Evolutionary conservation across 345 rosid species (phyloP), one percentile per base, ranked within the genome.

Genomic region (Mallotus nudiflorus): DNA sequence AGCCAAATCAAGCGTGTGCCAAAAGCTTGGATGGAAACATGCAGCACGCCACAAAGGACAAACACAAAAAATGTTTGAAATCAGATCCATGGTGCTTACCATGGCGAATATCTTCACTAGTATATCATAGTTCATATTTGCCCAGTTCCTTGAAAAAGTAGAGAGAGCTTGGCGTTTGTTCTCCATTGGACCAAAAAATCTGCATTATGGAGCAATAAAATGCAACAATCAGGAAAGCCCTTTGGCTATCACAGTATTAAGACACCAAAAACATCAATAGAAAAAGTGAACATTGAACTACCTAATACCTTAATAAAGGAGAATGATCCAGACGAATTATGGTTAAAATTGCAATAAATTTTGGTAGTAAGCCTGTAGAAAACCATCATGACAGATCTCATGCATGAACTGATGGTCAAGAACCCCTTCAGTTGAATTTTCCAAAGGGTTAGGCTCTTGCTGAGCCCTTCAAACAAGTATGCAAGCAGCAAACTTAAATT

Each of bases 1-100:
- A 33, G 31, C 56, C 25, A 71, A 46, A 42, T 71, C 68, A 18
- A 53, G 68, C 2, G 62, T 71, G 14, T 14, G 42, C 54, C 75
- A 71, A 18, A 63, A 61, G 15, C n/a, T 3, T 42, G 54, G 62
- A 24, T 29, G 33, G 6, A 14, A 19, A 27, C 53, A 40, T 25
- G 68, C 68, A 19, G 29, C 24, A 19, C 62, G 63, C 68, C 62
- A 71, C 1, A 68, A 62, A 24, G 51, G 20, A 54, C 75, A 71
- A 24, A 71, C 68, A 25, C 18, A 7, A 63, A 53, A 71, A 31
- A 63, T 40, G 44, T 45, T 54, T 20, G 29, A 71, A 12, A 63
- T 6, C 54, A 71, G 19, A 63, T 71, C 68, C 19, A 20, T 18
- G 11, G 54, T 46, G 52, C 24, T 52, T 5, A 62, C 45, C 42